These are phyloP conservation scores for Beta corolliflora DNA, from an alignment of 179 eudicot genomes.

Conservation along the genomic window DNA sequence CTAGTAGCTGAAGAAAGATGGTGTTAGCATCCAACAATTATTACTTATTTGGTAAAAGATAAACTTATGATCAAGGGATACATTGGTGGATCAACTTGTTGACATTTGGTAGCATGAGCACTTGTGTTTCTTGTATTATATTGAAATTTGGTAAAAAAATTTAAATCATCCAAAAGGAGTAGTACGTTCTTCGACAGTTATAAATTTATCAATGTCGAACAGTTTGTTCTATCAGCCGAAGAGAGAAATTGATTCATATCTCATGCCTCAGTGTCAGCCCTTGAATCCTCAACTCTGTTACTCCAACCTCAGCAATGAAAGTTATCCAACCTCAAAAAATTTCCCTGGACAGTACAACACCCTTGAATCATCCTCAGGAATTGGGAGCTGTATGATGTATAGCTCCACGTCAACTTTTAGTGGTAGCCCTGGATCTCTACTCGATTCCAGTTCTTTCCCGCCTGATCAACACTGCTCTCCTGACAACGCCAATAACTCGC, in stretches of 20 bases:
- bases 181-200: neutral
- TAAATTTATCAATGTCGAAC: conserved; percentile 46
- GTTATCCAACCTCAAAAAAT: conserved; percentile 19
- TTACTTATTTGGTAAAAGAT: neutral
- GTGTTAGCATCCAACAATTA: neutral
- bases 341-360: conserved; percentile 46
- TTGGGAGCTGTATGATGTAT: conserved; percentile 34
- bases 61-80: neutral
- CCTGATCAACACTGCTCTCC: conserved; percentile 36
- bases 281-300: conserved; percentile 39
- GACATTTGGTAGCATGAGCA: neutral
- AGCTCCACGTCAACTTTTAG: conserved; percentile 42
- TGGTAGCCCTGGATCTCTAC: conserved; percentile 41
- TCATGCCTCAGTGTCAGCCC: conserved; percentile 49
- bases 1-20: neutral
- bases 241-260: conserved; percentile 47
- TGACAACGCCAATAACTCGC: conserved; percentile 46
- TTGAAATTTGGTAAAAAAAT: neutral
- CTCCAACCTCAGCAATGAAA: conserved; percentile 32
- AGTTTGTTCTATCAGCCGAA: conserved; percentile 49
- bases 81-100: neutral
- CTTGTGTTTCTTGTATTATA: conserved; percentile 7
- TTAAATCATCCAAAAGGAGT: neutral
- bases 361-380: conserved; percentile 54
- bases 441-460: conserved; percentile 33